Evolutionary conservation across 1,284 basidiomycete species (phyloP).

Genomic region (Phellinidium pouzarii): DNA sequence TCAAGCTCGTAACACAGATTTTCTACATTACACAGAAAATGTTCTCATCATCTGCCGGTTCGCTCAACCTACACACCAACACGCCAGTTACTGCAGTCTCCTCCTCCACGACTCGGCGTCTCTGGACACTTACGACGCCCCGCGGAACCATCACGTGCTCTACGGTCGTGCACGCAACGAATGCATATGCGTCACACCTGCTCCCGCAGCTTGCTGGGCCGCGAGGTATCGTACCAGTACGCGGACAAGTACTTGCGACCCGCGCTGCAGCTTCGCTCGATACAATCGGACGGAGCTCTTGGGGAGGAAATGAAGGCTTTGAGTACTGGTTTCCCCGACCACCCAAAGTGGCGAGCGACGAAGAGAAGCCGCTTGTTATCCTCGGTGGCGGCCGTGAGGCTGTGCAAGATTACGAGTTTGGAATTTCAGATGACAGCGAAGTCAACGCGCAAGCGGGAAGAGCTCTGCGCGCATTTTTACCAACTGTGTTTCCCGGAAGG

Average conservation of each 20-base stretch:
- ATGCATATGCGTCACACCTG: conserved; percentile 65
- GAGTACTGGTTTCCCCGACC: conserved; percentile 84
- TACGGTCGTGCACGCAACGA: conserved; percentile 74
- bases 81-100: conserved; percentile 54
- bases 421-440: conserved; percentile 55
- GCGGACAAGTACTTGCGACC: conserved; percentile 65
- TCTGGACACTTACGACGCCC: conserved; percentile 50
- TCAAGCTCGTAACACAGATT: conserved; percentile 65
- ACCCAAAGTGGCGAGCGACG: conserved; percentile 21
- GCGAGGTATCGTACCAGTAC: conserved; percentile 57
- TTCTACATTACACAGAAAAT: conserved; percentile 37
- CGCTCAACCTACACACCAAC: conserved; percentile 58
- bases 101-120: conserved; percentile 21
- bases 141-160: conserved; percentile 51
- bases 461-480: conserved; percentile 51
- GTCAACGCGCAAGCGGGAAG: conserved; percentile 43
- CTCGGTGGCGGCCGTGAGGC: conserved; percentile 65
- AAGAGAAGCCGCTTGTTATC: conserved; percentile 50
- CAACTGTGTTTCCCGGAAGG: conserved; percentile 48
- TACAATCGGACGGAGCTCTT: conserved; percentile 29
- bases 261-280: conserved; percentile 40
- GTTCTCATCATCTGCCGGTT: conserved; percentile 24
- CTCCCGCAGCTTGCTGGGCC: conserved; percentile 53
- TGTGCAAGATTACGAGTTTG: conserved; percentile 39
- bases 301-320: conserved; percentile 45